Base-by-base conservation (phyloP, 1,284 basidiomycete species). In the Gymnopus androsaceus region DNA sequence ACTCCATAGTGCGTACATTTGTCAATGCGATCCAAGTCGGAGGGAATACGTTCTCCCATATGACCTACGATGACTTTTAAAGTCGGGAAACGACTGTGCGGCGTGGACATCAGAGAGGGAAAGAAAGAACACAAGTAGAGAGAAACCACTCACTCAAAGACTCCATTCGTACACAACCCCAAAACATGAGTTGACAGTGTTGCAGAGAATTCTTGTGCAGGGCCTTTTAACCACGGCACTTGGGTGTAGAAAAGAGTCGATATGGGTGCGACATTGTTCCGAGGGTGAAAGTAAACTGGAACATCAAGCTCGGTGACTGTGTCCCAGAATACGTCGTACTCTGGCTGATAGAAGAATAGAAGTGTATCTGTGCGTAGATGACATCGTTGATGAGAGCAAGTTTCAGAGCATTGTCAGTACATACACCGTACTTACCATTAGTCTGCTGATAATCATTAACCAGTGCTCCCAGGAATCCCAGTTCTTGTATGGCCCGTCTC, bases 11-110 rank as follows among this genome's bases (percentile, higher is more conserved):
- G n/a, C 72, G 48, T 55, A 76, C 74, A 69, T 40, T 70, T 66
- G 51, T 78, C 69, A 30, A 75, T 76, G 25, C 76, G 70, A 51
- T 65, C 62, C 2, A 77, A 61, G 58, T 78, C 75, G 11, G 75
- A 76, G 1, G 76, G 68, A 40, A 78, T 71, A n/a, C 75, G 70
- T 63, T 78, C 76, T 4, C 76, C 76, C 36, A 76, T 56, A 63
- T 78, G 76, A 1, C 75, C 76, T n/a, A 75, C 69, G 31, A 78
- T 74, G 6, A 76, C 63, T 42, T 72, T 73, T 19, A 73, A 53
- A 4, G 67, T 68, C 0, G 75, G 75, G 55, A 76, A 77, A 4
- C 76, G 75, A 55, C 75, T 77, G 38, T 19, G 14, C 7, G 25
- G n/a, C 23, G 25, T 4, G 27, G 41, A 14, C 42, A n/a, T n/a